These are phyloP conservation scores for Luzula sylvatica DNA, from an alignment of 176 grass and related monocot species.

Conservation along the genomic window DNA sequence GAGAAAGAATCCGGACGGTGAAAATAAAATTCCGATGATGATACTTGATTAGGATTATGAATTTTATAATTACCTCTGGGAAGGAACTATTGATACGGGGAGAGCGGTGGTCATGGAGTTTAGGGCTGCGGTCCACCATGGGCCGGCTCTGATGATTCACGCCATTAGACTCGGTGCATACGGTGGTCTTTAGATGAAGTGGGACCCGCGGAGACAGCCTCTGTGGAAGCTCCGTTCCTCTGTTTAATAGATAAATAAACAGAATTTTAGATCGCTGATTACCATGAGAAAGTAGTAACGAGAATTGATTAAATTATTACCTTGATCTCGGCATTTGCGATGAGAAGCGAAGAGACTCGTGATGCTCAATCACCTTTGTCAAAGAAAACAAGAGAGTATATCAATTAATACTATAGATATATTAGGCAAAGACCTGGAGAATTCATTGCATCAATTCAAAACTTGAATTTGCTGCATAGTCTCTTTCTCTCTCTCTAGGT, in stretches of 20 bases:
- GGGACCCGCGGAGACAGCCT: slow-evolving; percentile 41
- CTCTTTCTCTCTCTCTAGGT: neutral
- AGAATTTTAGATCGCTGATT: too few species aligned
- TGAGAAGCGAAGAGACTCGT: neutral
- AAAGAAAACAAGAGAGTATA: neutral
- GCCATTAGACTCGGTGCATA: slow-evolving; percentile 27
- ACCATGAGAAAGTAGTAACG: neutral
- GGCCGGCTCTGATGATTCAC: slow-evolving; percentile 18
- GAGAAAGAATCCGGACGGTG: neutral
- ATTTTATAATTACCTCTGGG: slow-evolving; percentile 38
- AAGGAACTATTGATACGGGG: slow-evolving; percentile 36
- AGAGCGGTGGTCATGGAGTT: slow-evolving; percentile 44
- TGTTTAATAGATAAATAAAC: slow-evolving; percentile 21
- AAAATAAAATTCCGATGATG: neutral
- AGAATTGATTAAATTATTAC: slow-evolving; percentile 8
- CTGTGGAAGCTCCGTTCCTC: slow-evolving; percentile 57
- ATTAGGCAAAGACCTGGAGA: slow-evolving; percentile 1
- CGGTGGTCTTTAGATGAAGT: slow-evolving; percentile 39
- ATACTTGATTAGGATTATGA: neutral
- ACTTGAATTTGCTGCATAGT: slow-evolving; percentile 8
- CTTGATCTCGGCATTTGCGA: slow-evolving; percentile 22
- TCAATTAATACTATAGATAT: slow-evolving; percentile 20
- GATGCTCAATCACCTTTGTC: neutral
- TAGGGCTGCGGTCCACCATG: slow-evolving; percentile 51
- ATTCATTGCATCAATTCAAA: slow-evolving; percentile 1